Evolutionary conservation across 1,284 basidiomycete species (phyloP).

Genomic region (Kwoniella shivajii): DNA sequence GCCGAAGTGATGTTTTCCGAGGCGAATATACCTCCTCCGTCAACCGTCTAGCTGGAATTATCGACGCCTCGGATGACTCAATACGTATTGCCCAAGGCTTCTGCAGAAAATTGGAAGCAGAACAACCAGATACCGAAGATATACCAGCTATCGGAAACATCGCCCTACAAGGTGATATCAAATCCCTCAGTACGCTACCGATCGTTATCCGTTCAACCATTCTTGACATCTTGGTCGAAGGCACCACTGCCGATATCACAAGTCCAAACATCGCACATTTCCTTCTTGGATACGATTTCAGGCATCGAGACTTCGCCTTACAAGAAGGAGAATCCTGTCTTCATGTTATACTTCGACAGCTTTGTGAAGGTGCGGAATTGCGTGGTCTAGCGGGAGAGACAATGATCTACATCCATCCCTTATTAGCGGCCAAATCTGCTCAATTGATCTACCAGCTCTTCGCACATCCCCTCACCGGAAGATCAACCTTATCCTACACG

Average conservation of each 20-base stretch:
- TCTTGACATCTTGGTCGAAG: slow-evolving; percentile 81
- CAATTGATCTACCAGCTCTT: slow-evolving; percentile 83
- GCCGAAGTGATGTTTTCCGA: slow-evolving; percentile 62
- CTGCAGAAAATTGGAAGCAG: slow-evolving; percentile 66
- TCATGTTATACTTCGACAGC: slow-evolving; percentile 76
- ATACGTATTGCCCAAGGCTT: slow-evolving; percentile 83
- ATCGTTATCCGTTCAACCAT: slow-evolving; percentile 72
- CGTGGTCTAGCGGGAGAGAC: slow-evolving; percentile 57
- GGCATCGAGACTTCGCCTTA: slow-evolving; percentile 54
- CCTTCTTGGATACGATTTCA: slow-evolving; percentile 73
- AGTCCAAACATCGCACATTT: slow-evolving; percentile 90
- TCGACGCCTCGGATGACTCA: slow-evolving; percentile 82
- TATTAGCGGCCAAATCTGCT: slow-evolving; percentile 83
- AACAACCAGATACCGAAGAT: slow-evolving; percentile 55
- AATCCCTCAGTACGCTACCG: slow-evolving; percentile 38
- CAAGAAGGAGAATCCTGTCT: slow-evolving; percentile 67
- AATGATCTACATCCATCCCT: slow-evolving; percentile 69
- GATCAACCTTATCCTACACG: slow-evolving; percentile 81
- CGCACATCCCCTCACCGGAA: slow-evolving; percentile 78
- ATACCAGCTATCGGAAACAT: slow-evolving; percentile 34
- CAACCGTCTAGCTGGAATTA: slow-evolving; percentile 70
- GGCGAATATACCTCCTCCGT: slow-evolving; percentile 58
- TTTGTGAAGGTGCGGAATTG: slow-evolving; percentile 70
- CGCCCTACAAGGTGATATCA: slow-evolving; percentile 30
- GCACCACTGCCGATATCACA: slow-evolving; percentile 65